These are phyloP conservation scores for Aspergillus oerlinghausenensis DNA, from an alignment of 2,329 filamentous ascomycete species.

Conservation along the genomic window DNA sequence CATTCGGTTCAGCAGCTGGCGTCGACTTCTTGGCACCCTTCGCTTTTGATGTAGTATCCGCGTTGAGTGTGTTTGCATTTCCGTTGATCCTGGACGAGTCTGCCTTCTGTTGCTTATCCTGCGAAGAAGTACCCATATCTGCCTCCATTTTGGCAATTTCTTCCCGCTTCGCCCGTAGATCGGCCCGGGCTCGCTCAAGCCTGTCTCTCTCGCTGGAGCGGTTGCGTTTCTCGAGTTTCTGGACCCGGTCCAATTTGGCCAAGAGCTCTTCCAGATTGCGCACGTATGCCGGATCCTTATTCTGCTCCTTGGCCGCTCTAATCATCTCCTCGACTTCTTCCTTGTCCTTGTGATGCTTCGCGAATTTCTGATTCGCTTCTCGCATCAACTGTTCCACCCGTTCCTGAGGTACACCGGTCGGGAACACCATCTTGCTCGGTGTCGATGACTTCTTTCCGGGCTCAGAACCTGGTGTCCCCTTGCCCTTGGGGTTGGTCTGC, in stretches of 20 bases:
- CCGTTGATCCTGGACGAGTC: neutral
- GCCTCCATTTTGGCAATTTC: constrained; percentile 11
- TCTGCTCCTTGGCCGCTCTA: constrained; percentile 5
- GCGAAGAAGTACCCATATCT: constrained; percentile 1
- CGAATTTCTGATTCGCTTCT: constrained; percentile 11
- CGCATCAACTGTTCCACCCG: constrained; percentile 4
- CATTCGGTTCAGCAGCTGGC: neutral
- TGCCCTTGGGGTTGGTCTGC: neutral
- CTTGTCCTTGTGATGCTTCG: constrained; percentile 7
- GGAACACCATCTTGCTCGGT: constrained; percentile 11
- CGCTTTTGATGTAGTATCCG: neutral
- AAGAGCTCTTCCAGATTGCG: neutral
- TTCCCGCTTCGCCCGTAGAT: constrained; percentile 3
- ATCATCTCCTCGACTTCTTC: constrained; percentile 8
- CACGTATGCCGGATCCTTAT: constrained; percentile 2
- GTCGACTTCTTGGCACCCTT: neutral
- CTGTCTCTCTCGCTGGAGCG: neutral
- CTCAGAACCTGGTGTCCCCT: neutral
- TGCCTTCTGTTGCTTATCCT: neutral
- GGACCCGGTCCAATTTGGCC: neutral
- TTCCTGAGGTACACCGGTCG: constrained; percentile 9
- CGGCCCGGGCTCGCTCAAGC: neutral
- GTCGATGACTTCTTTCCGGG: constrained; percentile 1
- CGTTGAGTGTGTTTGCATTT: neutral
- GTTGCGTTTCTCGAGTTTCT: neutral